Conservation (phyloP, 495 filamentous ascomycete species). For the Xylaria venustula region DNA sequence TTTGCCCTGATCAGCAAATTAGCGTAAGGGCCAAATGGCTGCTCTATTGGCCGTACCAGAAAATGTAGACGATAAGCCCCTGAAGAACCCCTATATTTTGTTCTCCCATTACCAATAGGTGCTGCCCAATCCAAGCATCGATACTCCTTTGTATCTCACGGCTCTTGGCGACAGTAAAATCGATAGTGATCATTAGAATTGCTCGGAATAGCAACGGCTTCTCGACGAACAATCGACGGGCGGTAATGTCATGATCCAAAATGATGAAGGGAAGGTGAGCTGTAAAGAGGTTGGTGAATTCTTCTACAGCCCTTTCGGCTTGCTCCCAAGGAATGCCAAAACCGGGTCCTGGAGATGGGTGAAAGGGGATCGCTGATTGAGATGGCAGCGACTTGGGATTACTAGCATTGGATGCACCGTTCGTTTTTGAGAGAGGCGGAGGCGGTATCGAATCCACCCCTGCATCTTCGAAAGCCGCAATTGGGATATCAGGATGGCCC, state of each 20-base stretch:
- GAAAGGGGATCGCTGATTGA: not conserved
- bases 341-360: constrained; percentile 16
- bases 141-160: constrained; percentile 27
- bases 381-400: not conserved
- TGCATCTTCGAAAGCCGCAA: not conserved
- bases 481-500: not conserved
- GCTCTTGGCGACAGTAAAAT: constrained; percentile 26
- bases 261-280: constrained; percentile 34
- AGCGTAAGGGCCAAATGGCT: not conserved
- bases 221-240: constrained; percentile 20
- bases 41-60: constrained; percentile 20
- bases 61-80: constrained; percentile 30
- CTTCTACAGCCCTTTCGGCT: constrained; percentile 26
- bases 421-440: no score
- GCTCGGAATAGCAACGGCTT: constrained; percentile 31
- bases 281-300: constrained; percentile 26
- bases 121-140: constrained; percentile 31
- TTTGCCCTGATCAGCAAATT: not conserved
- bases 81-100: constrained; percentile 31
- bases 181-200: constrained; percentile 26
- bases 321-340: constrained; percentile 33
- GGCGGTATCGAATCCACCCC: no score
- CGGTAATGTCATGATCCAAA: constrained; percentile 24
- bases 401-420: not conserved
- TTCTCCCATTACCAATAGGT: constrained; percentile 30